These are phyloP conservation scores for Eucalyptus albens DNA, from an alignment of 345 rosid species.

Conservation along the genomic window DNA sequence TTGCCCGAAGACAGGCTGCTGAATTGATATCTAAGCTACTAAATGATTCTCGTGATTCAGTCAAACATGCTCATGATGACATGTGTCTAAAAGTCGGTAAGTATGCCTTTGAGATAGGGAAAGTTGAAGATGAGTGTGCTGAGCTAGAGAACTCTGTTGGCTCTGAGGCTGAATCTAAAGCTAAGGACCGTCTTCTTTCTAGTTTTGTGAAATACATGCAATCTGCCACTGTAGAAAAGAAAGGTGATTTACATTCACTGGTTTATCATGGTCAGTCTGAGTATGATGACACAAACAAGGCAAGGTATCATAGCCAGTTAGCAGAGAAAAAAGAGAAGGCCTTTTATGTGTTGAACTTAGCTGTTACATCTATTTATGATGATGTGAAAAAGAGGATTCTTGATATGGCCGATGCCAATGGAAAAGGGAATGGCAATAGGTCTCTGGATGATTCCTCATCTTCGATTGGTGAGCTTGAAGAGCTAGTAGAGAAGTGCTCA, in stretches of 20 bases:
- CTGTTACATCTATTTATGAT: constrained; percentile 44
- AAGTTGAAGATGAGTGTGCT: constrained; percentile 46
- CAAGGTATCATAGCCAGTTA: constrained; percentile 13
- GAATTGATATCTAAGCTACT: constrained; percentile 42
- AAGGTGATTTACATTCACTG: constrained; percentile 25
- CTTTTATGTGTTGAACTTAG: constrained; percentile 32
- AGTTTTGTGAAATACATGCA: constrained; percentile 62
- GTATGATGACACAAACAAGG: constrained; percentile 19
- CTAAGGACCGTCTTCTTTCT: constrained; percentile 62
- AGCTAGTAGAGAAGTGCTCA: constrained; percentile 70
- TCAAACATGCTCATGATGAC: constrained; percentile 36
- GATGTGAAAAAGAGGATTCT: constrained; percentile 39
- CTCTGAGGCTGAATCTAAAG: constrained; percentile 52
- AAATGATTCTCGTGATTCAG: constrained; percentile 37
- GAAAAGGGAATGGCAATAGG: constrained; percentile 17
- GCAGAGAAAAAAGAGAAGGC: constrained; percentile 55
- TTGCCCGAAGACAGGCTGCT: constrained; percentile 66
- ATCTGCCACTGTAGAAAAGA: constrained; percentile 39
- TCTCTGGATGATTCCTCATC: constrained; percentile 26
- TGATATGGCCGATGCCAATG: constrained; percentile 18
- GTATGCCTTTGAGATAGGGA: constrained; percentile 45
- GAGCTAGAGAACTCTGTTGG: constrained; percentile 55
- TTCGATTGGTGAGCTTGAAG: constrained; percentile 45
- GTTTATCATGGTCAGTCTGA: constrained; percentile 11
- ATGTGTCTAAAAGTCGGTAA: constrained; percentile 47